Conservation (phyloP, 2,329 filamentous ascomycete genomes). For the Trichoderma gracile region DNA sequence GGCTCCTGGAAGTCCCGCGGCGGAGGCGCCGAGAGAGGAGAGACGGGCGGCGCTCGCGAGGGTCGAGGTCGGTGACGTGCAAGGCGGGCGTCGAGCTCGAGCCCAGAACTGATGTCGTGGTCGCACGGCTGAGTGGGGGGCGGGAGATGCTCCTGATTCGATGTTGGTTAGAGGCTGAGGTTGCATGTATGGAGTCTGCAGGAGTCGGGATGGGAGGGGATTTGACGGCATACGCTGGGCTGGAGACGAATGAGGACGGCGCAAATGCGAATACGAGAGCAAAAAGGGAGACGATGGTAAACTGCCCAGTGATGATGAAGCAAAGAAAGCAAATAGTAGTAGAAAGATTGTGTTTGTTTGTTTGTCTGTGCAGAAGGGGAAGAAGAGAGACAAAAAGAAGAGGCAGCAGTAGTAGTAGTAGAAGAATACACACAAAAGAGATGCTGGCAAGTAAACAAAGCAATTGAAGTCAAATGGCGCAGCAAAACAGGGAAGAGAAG, state of each 20-base stretch:
- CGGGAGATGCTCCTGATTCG: slow-evolving; percentile 31
- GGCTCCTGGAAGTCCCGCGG: slow-evolving; percentile 41
- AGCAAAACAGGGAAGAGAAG: background rate
- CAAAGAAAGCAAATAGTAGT: background rate
- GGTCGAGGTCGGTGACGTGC: slow-evolving; percentile 53
- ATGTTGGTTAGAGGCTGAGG: slow-evolving; percentile 8
- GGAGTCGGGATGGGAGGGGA: slow-evolving; percentile 1
- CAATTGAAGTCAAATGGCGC: background rate
- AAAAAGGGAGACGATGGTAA: background rate
- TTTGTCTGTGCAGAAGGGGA: background rate
- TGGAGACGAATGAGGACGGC: slow-evolving; percentile 1
- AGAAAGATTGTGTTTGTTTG: background rate
- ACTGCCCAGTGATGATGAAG: background rate
- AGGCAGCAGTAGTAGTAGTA: too few species aligned
- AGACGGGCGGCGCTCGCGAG: slow-evolving; percentile 40
- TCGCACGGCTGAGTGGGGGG: slow-evolving; percentile 34
- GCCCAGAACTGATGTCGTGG: slow-evolving; percentile 52
- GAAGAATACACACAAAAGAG: background rate
- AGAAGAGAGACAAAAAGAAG: background rate
- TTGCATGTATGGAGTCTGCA: slow-evolving; percentile 1
- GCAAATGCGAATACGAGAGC: slow-evolving; percentile 20
- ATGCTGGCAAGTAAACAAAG: background rate
- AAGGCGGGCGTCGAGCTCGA: slow-evolving; percentile 64
- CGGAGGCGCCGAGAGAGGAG: slow-evolving; percentile 64
- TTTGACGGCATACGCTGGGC: slow-evolving; percentile 16